Conservation (phyloP, 2,329 filamentous ascomycete genomes). For the Fusarium equiseti region DNA sequence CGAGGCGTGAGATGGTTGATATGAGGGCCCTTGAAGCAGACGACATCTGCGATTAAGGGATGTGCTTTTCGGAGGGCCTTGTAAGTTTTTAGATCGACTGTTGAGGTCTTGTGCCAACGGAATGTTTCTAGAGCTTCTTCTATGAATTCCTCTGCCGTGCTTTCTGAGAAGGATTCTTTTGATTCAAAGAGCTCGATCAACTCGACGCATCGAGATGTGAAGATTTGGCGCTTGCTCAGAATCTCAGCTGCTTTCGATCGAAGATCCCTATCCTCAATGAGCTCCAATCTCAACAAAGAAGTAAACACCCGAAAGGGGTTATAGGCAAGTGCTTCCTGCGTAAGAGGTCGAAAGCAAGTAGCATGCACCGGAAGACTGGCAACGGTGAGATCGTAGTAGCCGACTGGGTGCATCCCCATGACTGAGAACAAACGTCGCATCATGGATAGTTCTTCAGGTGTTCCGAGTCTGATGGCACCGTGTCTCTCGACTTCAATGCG, state of each 20-base stretch:
- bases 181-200: slow-evolving; percentile 54
- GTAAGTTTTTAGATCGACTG: slow-evolving; percentile 58
- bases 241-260: slow-evolving; percentile 51
- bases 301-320: slow-evolving; percentile 56
- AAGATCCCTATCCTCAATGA: slow-evolving; percentile 52
- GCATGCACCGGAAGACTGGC: slow-evolving; percentile 64
- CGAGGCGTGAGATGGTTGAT: slow-evolving; percentile 67
- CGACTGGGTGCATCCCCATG: slow-evolving; percentile 62
- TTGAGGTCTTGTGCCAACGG: slow-evolving; percentile 59
- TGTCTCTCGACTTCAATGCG: slow-evolving; percentile 51
- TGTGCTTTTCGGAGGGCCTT: slow-evolving; percentile 56
- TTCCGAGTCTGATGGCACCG: slow-evolving; percentile 64
- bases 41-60: slow-evolving; percentile 63
- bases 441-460: slow-evolving; percentile 56
- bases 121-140: slow-evolving; percentile 60
- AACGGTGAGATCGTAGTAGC: slow-evolving; percentile 63
- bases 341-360: slow-evolving; percentile 62
- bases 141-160: slow-evolving; percentile 55
- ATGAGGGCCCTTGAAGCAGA: slow-evolving; percentile 57
- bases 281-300: slow-evolving; percentile 55
- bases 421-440: slow-evolving; percentile 60
- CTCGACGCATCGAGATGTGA: slow-evolving; percentile 53
- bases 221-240: slow-evolving; percentile 56
- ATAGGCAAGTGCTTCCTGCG: slow-evolving; percentile 49
- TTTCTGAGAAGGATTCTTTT: slow-evolving; percentile 45